Base-by-base conservation (phyloP, 768 basidiomycete species). In the Termitomyces sp. region DNA sequence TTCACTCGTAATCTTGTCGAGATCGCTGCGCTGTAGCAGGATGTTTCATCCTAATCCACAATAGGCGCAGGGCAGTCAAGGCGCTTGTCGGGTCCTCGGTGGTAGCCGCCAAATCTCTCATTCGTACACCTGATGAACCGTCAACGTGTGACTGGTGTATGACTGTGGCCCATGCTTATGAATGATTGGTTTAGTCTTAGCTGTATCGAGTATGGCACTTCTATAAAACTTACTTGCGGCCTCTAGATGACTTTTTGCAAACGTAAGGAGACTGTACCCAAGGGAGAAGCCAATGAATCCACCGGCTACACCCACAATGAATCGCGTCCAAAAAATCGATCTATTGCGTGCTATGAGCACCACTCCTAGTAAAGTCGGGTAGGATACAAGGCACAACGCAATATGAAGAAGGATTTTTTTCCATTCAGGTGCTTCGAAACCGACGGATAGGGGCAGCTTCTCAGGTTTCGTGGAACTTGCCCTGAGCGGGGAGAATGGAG, bases 151-250 rank as follows among this genome's bases (percentile, higher is more conserved):
- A 76, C 60, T 74, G 74, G 47, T 78, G 75, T 15, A 78, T 76
- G 10, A 78, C 61, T 5, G 76, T 78, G 5, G 76, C 76, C 76
- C 77, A 78, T 1, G 73, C 76, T 78, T n/a, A 55, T 46, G 36
- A 55, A 26, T 18, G 10, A n/a, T n/a, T n/a, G n/a, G n/a, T 12
- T 46, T 45, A 29, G 29, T 29, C n/a, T n/a, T 13, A 49, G 10
- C 7, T 16, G 47, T n/a, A 55, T 26, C 13, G 9, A 5, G 33
- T 26, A 34, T 37, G 1, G 20, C 29, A 39, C 6, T 20, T 18
- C 18, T 18, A 45, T 41, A 56, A 45, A 49, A 68, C 72, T 31
- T 55, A 78, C 77, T 70, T 22, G 74, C 67, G 54, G 77, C 73
- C 58, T 76, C 75, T 47, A 76, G 46, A 53, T 71, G 69, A 28